A percentile compares a stretch with the other conserved stretches of the same genome.
phyloP scores from a whole-genome alignment of 768 basidiomycete genomes.

The Termitomyces sp. region DNA sequence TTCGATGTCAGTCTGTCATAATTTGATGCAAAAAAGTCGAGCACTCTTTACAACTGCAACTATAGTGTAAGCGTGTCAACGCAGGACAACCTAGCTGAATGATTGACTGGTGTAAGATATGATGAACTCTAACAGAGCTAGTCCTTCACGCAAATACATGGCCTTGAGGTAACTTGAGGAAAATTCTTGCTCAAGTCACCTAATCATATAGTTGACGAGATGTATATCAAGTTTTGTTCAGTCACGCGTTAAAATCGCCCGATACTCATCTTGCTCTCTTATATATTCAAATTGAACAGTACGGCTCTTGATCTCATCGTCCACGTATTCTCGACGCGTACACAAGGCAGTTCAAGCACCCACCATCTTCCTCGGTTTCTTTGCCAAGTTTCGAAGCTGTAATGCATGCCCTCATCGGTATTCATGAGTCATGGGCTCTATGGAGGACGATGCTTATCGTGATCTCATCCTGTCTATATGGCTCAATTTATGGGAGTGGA shows the following conservation, averaged over 20 bases:
- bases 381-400: neutral
- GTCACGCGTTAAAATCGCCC: neutral
- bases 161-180: too few species aligned
- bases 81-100: too few species aligned
- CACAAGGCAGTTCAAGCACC: neutral
- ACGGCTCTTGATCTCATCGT: neutral
- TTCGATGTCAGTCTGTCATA: too few species aligned
- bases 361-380: neutral
- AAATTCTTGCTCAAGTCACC: neutral
- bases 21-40: too few species aligned
- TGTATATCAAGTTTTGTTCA: neutral
- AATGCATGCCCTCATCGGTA: neutral
- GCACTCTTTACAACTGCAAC: too few species aligned
- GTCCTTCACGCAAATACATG: neutral
- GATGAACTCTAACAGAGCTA: neutral
- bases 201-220: neutral
- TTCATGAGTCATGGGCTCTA: neutral
- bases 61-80: too few species aligned
- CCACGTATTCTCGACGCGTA: neutral
- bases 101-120: neutral
- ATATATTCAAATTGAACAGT: neutral
- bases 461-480: neutral
- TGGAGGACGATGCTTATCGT: neutral
- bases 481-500: neutral
- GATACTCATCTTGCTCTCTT: neutral